Percentiles rank a stretch among this genome's conserved stretches.
Conservation (phyloP, 495 filamentous ascomycete species). For the Penicillium daleae region DNA sequence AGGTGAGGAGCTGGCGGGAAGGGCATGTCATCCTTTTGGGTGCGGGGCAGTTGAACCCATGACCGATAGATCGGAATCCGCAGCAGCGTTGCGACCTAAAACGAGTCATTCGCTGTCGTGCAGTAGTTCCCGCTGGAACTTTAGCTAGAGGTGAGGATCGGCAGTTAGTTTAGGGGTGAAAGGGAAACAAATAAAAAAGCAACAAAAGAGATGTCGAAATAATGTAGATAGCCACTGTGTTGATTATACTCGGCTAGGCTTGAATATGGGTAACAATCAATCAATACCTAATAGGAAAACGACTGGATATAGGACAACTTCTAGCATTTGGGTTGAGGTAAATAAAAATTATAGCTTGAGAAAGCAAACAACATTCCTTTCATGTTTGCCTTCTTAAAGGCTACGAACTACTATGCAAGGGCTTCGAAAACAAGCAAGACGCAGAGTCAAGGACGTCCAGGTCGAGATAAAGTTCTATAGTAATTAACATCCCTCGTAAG, state of each 20-base stretch:
- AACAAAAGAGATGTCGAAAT: background rate
- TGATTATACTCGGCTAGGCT: background rate
- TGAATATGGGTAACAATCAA: background rate
- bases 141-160: background rate
- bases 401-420: background rate
- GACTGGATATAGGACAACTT: background rate
- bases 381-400: background rate
- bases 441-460: background rate
- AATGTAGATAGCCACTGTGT: background rate
- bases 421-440: background rate
- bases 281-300: background rate
- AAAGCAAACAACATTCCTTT: background rate
- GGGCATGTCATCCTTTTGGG: conserved; percentile 6
- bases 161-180: background rate
- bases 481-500: background rate
- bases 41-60: conserved; percentile 20
- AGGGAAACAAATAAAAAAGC: background rate
- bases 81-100: conserved; percentile 7
- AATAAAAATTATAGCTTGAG: no score
- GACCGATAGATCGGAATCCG: conserved; percentile 18
- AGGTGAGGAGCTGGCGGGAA: conserved; percentile 4
- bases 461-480: background rate
- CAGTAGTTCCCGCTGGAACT: conserved; percentile 8
- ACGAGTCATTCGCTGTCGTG: conserved; percentile 11
- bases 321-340: background rate